phyloP scores from a whole-genome alignment of 129 eudicot species.

The Tagetes erecta region DNA sequence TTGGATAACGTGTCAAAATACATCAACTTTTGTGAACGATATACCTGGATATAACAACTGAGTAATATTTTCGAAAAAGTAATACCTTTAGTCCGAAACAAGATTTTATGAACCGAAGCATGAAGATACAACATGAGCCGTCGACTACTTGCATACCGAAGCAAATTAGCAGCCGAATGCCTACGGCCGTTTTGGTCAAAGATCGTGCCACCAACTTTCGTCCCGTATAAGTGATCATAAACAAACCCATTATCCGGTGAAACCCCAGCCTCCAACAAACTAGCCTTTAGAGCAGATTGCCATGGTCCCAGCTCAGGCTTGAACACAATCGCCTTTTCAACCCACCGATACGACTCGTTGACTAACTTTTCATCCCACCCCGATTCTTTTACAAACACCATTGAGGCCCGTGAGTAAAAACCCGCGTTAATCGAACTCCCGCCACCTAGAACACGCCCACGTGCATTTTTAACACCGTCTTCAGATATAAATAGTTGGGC shows the following conservation, averaged over 20 bases:
- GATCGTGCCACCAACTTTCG: slow-evolving; percentile 65
- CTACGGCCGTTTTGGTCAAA: slow-evolving; percentile 47
- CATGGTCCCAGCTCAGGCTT: slow-evolving; percentile 61
- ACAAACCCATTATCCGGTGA: slow-evolving; percentile 59
- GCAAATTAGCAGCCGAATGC: slow-evolving; percentile 68
- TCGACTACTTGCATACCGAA: slow-evolving; percentile 50
- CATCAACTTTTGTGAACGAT: neutral
- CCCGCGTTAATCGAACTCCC: slow-evolving; percentile 65
- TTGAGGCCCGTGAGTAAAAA: slow-evolving; percentile 58
- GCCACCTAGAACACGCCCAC: slow-evolving; percentile 69
- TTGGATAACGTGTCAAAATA: neutral
- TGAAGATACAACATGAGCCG: slow-evolving; percentile 48
- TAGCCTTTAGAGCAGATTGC: slow-evolving; percentile 65
- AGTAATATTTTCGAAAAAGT: neutral
- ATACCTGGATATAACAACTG: neutral
- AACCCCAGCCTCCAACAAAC: slow-evolving; percentile 60
- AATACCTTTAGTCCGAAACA: slow-evolving; percentile 53
- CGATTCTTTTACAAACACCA: slow-evolving; percentile 25
- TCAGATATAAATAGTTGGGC: slow-evolving; percentile 57
- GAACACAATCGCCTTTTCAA: slow-evolving; percentile 54
- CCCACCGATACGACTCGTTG: slow-evolving; percentile 62
- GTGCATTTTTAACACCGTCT: slow-evolving; percentile 59
- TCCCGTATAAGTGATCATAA: slow-evolving; percentile 55
- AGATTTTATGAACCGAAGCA: slow-evolving; percentile 60
- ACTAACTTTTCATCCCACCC: slow-evolving; percentile 60